Evolutionary conservation across 2,329 filamentous ascomycete genomes (phyloP).

Genomic region (Penicillium freii): DNA sequence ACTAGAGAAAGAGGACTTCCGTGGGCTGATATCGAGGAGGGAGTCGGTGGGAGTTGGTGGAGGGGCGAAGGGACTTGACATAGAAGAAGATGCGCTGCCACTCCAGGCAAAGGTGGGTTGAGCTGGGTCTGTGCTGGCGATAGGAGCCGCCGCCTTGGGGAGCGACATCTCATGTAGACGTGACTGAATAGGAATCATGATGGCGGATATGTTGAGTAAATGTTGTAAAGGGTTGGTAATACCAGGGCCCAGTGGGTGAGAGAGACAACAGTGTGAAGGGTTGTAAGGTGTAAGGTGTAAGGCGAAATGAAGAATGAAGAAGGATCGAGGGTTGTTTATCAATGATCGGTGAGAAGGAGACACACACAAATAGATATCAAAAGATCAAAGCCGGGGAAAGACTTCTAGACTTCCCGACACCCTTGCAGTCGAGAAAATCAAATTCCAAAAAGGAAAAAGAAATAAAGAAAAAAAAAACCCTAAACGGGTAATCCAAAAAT

Average conservation of each 20-base stretch:
- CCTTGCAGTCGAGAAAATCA: conserved; percentile 25
- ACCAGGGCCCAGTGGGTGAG: conserved; percentile 8
- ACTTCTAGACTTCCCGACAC: conserved; percentile 28
- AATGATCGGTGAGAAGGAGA: conserved; percentile 16
- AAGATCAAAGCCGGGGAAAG: conserved; percentile 27
- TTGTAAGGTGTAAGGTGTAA: neutral
- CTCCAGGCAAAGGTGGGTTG: conserved; percentile 24
- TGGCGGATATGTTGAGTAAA: conserved; percentile 4
- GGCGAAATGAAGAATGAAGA: conserved; percentile 1
- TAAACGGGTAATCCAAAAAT: neutral
- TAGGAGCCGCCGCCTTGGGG: conserved; percentile 21
- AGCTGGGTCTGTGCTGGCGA: conserved; percentile 25
- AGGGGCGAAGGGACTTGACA: conserved; percentile 37
- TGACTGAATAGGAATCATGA: conserved; percentile 26
- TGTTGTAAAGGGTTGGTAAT: neutral
- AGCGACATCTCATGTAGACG: conserved; percentile 23
- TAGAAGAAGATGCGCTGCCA: conserved; percentile 30
- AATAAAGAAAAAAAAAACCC: neutral
- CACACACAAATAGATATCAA: conserved; percentile 7
- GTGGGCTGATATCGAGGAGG: conserved; percentile 42
- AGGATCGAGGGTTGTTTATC: conserved; percentile 18
- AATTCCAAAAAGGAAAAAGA: neutral
- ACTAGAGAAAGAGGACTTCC: conserved; percentile 44
- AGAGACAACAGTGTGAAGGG: neutral
- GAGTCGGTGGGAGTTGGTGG: conserved; percentile 41